Evolutionary conservation across 2,329 filamentous ascomycete species (phyloP), one percentile per base, ranked within the genome.

Genomic region (Fusarium haematococcum): DNA sequence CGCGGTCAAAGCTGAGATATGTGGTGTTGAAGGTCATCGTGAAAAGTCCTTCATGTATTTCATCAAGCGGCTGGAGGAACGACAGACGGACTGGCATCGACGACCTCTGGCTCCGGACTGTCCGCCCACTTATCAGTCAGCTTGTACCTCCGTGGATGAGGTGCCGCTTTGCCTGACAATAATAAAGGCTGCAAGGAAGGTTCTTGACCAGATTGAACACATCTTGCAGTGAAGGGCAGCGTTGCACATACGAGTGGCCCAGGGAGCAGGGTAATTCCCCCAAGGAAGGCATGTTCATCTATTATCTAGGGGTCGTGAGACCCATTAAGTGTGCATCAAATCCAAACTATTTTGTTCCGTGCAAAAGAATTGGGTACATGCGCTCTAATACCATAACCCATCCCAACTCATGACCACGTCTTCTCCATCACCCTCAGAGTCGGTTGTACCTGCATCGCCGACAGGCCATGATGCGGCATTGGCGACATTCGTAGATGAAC

Each of bases 401-500:
- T 50, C 6, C 45, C 16, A n/a, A 13, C 45, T 13, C 16, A 48
- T 30, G 1, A 6, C 3, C 9, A n/a, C 48, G n/a, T n/a, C 16
- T 52, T 52, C 25, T 30, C 25, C 48, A 13, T 8, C 18, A 52
- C 18, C 4, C 6, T 71, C 30, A 72, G 6, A 69, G 13, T 23
- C 86, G 83, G 67, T 89, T 86, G 50, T 71, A 83, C 33, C 83
- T 77, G 65, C 88, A 90, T 5, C 83, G 76, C n/a, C 83, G 80
- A 63, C 88, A 90, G 25, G 83, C 85, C 75, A 81, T 78, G 5
- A 87, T 76, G 5, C 78, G 77, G 67, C 88, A 90, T 58, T 84
- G 80, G 0, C 45, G 57, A 68, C 88, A 89, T 65, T 88, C 83
- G 32, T 83, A 86, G 14, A 90, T 87, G 69, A 80, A 90, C 0